Base-by-base conservation (phyloP, 2,329 filamentous ascomycete genomes). In the Penicillium oxalicum region DNA sequence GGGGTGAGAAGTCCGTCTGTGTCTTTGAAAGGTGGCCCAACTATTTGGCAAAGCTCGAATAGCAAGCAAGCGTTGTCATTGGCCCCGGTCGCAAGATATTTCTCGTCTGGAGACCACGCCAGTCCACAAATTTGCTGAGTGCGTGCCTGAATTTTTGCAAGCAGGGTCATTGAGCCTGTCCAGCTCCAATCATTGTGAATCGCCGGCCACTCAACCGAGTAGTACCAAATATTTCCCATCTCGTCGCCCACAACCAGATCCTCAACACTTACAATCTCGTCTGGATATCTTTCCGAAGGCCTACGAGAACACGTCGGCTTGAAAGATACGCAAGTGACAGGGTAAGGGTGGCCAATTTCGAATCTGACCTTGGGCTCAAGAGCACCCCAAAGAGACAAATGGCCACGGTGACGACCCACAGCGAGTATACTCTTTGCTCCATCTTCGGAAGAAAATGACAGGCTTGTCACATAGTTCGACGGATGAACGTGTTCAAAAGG, bases 1-100 rank as follows among this genome's bases (percentile, higher is more conserved):
- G 53, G 40, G 39, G 47, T 40, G 51, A 50, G 18, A 28, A 49
- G 40, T 28, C 51, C 24, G 40, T 27, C 42, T 33, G 52, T 12
- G 44, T 45, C 18, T 49, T 47, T 33, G 51, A 46, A 33, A n/a
- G 43, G 52, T 2, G 51, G 38, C 9, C 61, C 56, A 33, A 67
- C 52, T 13, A 91, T 72, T 36, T 80, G 77, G 41, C 78, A 75
- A 2, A 80, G 78, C 45, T 91, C 81, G 66, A 94, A 95, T 2
- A 97, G 76, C 58, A 84, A 87, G 62, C 91, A 94, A 3, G 83
- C 70, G 62, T 97, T 96, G 72, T 98, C 93, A 63, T 98, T 97
- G 25, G 88, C 89, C 5, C 93, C 91, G 4, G 88, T 90, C 11
- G 88, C 89, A 65, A 98, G 91, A 33, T 83, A 77, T 3, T 77